phyloP scores from a whole-genome alignment of 1,139 yeast species.

The Hemisphaericaspora xylanilytica region DNA sequence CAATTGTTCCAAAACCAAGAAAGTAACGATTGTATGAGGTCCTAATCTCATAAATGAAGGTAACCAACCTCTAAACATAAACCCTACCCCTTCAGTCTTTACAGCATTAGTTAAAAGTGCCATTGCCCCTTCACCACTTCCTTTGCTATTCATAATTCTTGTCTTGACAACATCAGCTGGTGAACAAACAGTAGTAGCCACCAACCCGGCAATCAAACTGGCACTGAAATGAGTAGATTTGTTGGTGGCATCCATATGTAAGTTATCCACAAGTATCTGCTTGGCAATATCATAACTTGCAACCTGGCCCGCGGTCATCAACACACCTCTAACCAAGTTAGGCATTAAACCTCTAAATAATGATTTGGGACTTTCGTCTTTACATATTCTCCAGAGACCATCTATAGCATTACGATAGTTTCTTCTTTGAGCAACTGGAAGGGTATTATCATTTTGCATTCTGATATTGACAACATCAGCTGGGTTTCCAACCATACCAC shows the following conservation, averaged over 20 bases:
- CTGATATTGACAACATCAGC: slow-evolving; percentile 85
- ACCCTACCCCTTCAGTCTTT: slow-evolving; percentile 66
- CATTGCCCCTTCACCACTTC: slow-evolving; percentile 46
- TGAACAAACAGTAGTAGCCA: slow-evolving; percentile 87
- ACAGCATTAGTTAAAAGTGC: slow-evolving; percentile 55
- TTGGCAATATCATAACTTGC: slow-evolving; percentile 84
- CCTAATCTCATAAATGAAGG: slow-evolving; percentile 86
- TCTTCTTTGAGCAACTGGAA: slow-evolving; percentile 64
- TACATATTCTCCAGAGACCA: slow-evolving; percentile 61
- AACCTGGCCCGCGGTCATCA: slow-evolving; percentile 91
- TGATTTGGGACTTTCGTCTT: slow-evolving; percentile 59
- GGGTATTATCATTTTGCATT: slow-evolving; percentile 84
- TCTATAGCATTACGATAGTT: slow-evolving; percentile 78
- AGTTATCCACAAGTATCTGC: slow-evolving; percentile 48
- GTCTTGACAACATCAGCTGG: slow-evolving; percentile 93
- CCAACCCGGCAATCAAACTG: slow-evolving; percentile 75
- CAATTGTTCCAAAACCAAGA: slow-evolving; percentile 75
- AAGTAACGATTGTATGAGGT: slow-evolving; percentile 85
- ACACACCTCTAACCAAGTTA: slow-evolving; percentile 73
- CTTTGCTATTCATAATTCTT: slow-evolving; percentile 74
- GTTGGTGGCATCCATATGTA: slow-evolving; percentile 57
- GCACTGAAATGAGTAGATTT: slow-evolving; percentile 76
- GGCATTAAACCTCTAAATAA: slow-evolving; percentile 76
- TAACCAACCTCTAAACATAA: slow-evolving; percentile 88
- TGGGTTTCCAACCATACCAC: slow-evolving; percentile 86